Conservation (phyloP, 2,329 filamentous ascomycete genomes). For the Diaporthe ilicicola region DNA sequence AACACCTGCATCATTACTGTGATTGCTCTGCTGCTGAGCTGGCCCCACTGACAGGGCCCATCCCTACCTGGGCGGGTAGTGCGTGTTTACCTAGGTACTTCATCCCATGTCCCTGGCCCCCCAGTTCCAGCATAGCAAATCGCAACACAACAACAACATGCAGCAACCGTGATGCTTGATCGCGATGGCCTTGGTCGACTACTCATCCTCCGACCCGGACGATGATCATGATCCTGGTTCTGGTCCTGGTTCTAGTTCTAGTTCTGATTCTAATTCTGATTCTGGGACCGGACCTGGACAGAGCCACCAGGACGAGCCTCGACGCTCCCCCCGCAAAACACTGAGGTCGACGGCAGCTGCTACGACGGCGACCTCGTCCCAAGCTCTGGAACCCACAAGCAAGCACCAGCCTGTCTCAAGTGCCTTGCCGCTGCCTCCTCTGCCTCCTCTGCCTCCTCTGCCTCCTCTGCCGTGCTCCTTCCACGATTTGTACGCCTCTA, state of each 20-base stretch:
- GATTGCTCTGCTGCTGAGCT: not conserved
- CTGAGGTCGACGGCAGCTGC: not conserved
- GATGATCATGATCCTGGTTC: not conserved
- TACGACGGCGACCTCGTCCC: not conserved
- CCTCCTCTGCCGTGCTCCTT: constrained; percentile 79
- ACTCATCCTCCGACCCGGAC: constrained; percentile 42
- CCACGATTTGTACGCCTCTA: constrained; percentile 88
- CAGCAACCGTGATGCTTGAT: not conserved
- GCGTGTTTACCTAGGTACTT: not conserved
- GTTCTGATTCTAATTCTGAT: too few species aligned
- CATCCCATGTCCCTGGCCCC: not conserved
- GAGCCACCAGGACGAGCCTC: not conserved
- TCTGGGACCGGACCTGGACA: not conserved
- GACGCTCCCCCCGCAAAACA: too few species aligned
- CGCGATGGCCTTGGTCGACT: constrained; percentile 51
- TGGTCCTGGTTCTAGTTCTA: not conserved
- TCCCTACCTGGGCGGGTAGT: not conserved
- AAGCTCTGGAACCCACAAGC: not conserved
- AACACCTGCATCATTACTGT: constrained; percentile 6
- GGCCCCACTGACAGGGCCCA: constrained; percentile 12
- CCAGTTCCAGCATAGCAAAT: not conserved
- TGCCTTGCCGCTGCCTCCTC: constrained; percentile 29
- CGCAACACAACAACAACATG: not conserved
- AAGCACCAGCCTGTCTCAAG: not conserved
- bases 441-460: constrained; percentile 50